Evolutionary conservation across 805 yeast species (phyloP).

Genomic region (Sungouiozyma intestinalis): DNA sequence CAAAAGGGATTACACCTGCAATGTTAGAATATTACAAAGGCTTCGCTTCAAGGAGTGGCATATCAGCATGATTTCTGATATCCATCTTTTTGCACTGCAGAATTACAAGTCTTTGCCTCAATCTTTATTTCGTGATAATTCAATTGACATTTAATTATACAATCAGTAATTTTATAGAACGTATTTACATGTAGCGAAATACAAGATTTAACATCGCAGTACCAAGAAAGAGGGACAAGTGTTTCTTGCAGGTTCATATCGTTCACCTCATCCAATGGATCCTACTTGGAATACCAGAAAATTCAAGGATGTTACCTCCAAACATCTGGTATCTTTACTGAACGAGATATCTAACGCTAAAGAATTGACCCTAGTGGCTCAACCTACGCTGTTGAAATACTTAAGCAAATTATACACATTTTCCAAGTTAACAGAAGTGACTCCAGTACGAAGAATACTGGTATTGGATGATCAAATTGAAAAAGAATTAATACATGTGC

Average conservation of each 20-base stretch:
- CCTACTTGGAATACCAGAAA: constrained; percentile 21
- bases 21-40: constrained; percentile 69
- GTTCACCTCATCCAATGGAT: constrained; percentile 8
- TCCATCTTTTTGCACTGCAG: not conserved
- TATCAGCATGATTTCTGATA: constrained; percentile 14
- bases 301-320: constrained; percentile 11
- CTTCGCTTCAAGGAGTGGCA: constrained; percentile 34
- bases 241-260: no score
- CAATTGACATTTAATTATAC: no score
- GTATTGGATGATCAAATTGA: constrained; percentile 14
- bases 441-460: constrained; percentile 21
- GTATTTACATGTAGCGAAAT: no score
- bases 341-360: constrained; percentile 7
- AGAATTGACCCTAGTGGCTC: constrained; percentile 17
- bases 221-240: no score
- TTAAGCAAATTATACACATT: constrained; percentile 20
- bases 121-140: no score
- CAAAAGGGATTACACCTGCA: constrained; percentile 73
- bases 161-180: no score
- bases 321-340: constrained; percentile 10
- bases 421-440: constrained; percentile 18
- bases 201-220: no score
- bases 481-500: constrained; percentile 10
- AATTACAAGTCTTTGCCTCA: not conserved
- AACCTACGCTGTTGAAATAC: constrained; percentile 13